phyloP scores from a whole-genome alignment of 352 stramenopile species.

The Phytophthora meadii region DNA sequence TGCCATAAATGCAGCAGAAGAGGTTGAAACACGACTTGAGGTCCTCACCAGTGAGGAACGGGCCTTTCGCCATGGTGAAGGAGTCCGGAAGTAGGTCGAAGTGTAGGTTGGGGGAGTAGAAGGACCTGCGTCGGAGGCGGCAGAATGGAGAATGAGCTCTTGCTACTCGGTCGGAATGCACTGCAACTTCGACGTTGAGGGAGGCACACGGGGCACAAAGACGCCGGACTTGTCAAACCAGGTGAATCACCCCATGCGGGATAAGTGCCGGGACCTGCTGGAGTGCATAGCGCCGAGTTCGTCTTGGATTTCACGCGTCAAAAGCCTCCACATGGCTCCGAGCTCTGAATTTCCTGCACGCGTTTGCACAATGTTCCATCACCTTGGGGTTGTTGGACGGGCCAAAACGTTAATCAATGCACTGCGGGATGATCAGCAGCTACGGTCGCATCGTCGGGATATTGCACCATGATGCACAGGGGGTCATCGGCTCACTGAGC shows the following conservation, averaged over 20 bases:
- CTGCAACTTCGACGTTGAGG: conserved; percentile 34
- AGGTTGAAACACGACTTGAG: conserved; percentile 66
- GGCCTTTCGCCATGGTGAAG: conserved; percentile 31
- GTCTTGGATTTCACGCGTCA: background rate
- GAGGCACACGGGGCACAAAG: conserved; percentile 8
- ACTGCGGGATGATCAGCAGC: background rate
- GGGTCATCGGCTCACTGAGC: conserved; percentile 1
- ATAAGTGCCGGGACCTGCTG: conserved; percentile 11
- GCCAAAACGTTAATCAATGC: conserved; percentile 13
- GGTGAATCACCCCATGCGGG: conserved; percentile 26
- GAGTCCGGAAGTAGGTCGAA: conserved; percentile 10
- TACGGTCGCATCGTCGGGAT: background rate
- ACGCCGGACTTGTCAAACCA: conserved; percentile 26
- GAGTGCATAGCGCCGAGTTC: conserved; percentile 13
- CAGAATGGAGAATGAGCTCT: conserved; percentile 26
- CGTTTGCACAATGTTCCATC: conserved; percentile 10
- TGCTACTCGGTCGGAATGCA: conserved; percentile 1
- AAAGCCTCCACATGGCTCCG: background rate
- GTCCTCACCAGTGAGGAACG: conserved; percentile 64
- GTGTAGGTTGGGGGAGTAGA: background rate
- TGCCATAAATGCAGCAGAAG: conserved; percentile 73
- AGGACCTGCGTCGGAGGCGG: conserved; percentile 25
- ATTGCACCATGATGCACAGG: background rate
- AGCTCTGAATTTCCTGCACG: conserved; percentile 1
- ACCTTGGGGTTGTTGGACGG: background rate